Conservation (phyloP, 768 basidiomycete species). For the Collybia sp. region DNA sequence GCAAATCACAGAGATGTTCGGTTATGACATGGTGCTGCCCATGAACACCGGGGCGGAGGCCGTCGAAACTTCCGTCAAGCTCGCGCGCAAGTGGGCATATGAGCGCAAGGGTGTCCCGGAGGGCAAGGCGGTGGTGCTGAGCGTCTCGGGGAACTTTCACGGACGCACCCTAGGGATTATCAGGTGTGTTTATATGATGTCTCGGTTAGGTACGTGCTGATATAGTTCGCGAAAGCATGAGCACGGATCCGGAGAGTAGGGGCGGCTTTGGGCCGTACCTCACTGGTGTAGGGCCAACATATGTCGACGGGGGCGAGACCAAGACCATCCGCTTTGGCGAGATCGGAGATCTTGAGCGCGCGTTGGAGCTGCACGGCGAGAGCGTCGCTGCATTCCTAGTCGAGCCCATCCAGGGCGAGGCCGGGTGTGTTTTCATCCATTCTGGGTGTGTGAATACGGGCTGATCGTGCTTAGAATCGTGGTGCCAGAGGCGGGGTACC, state of each 20-base stretch:
- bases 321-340: slow-evolving; percentile 79
- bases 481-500: slow-evolving; percentile 86
- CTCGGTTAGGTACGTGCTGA: slow-evolving; percentile 3
- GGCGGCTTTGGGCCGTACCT: slow-evolving; percentile 91
- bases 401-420: slow-evolving; percentile 99
- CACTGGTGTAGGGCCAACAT: slow-evolving; percentile 77
- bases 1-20: slow-evolving; percentile 78
- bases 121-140: slow-evolving; percentile 82
- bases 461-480: slow-evolving; percentile 58
- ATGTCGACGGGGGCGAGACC: slow-evolving; percentile 44
- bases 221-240: slow-evolving; percentile 57
- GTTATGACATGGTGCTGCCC: slow-evolving; percentile 93
- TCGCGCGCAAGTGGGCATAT: slow-evolving; percentile 97
- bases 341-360: slow-evolving; percentile 76
- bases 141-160: slow-evolving; percentile 91
- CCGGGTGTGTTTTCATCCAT: slow-evolving; percentile 58
- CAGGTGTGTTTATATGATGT: slow-evolving; percentile 38
- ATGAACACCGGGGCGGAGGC: slow-evolving; percentile 99
- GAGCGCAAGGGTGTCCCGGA: slow-evolving; percentile 76
- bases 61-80: slow-evolving; percentile 95
- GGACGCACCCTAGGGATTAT: slow-evolving; percentile 89
- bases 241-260: slow-evolving; percentile 89
- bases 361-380: slow-evolving; percentile 74
- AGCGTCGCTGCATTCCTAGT: slow-evolving; percentile 91
- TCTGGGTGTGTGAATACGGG: slow-evolving; percentile 1